Percentiles rank a stretch among this genome's conserved stretches.
phyloP scores from a whole-genome alignment of 148 eudicot species.

The Arbutus unedo region DNA sequence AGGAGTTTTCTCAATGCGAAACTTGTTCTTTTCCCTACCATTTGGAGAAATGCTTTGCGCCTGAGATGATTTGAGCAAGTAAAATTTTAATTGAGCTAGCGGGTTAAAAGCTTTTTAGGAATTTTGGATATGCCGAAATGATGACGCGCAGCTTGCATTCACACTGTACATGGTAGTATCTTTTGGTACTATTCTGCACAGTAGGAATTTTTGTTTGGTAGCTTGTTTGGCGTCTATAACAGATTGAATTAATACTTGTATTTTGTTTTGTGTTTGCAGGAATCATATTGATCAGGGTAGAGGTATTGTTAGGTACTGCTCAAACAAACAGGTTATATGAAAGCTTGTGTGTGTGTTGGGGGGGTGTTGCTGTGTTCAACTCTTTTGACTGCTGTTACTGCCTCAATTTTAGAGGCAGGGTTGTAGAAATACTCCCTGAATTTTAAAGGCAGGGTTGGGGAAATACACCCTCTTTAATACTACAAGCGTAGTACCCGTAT shows the following conservation, averaged over 20 bases:
- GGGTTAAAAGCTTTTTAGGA: neutral
- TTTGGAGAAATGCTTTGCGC: neutral
- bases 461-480: too few relatives aligned
- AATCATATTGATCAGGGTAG: neutral
- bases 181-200: neutral
- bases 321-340: neutral
- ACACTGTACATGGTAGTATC: neutral
- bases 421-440: too few relatives aligned
- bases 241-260: neutral
- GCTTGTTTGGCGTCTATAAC: neutral
- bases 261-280: neutral
- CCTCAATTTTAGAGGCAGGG: too few relatives aligned
- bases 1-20: neutral
- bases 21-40: neutral
- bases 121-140: neutral
- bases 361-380: neutral
- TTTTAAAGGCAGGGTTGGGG: too few relatives aligned
- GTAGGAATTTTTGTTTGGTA: neutral
- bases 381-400: neutral
- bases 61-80: neutral
- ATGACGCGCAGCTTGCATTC: neutral
- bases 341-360: neutral
- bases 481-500: too few relatives aligned
- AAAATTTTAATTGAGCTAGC: too few relatives aligned
- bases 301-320: neutral